phyloP scores from a whole-genome alignment of 2,329 filamentous ascomycete species.

The Fusarium miscanthi region DNA sequence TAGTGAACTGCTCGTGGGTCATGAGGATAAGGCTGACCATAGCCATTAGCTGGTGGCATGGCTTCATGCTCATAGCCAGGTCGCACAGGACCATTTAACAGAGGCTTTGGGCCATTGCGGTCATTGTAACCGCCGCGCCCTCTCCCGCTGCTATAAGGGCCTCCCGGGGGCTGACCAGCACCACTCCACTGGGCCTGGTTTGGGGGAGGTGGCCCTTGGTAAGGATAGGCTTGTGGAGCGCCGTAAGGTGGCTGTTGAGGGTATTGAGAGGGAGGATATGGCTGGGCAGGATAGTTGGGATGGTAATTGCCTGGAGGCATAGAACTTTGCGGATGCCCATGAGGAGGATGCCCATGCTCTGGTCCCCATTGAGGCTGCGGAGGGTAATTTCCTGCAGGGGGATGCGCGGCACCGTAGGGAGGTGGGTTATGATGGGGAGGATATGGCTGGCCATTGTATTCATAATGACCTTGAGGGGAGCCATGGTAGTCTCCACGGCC shows the following conservation, averaged over 20 bases:
- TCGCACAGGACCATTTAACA: conserved; percentile 49
- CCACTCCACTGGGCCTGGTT: conserved; percentile 51
- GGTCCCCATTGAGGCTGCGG: conserved; percentile 56
- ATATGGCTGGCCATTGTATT: conserved; percentile 56
- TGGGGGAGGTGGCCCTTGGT: conserved; percentile 51
- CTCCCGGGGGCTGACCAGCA: conserved; percentile 49
- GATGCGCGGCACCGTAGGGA: conserved; percentile 50
- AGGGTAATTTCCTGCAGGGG: conserved; percentile 52
- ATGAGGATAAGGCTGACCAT: conserved; percentile 54
- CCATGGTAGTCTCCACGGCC: conserved; percentile 56
- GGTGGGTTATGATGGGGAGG: conserved; percentile 47
- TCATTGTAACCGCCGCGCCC: conserved; percentile 60
- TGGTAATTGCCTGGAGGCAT: conserved; percentile 67
- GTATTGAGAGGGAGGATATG: conserved; percentile 58
- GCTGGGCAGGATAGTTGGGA: conserved; percentile 68
- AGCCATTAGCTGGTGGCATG: conserved; percentile 51
- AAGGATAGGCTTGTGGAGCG: conserved; percentile 54
- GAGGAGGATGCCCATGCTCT: conserved; percentile 55
- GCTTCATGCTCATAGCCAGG: conserved; percentile 51
- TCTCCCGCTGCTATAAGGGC: conserved; percentile 53
- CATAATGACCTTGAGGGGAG: conserved; percentile 54
- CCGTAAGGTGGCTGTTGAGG: conserved; percentile 59
- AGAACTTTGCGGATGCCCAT: conserved; percentile 59
- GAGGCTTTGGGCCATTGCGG: conserved; percentile 53
- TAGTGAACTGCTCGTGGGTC: conserved; percentile 53